Base-by-base conservation (phyloP, 1,139 yeast species). In the Debaryomyces coudertii region DNA sequence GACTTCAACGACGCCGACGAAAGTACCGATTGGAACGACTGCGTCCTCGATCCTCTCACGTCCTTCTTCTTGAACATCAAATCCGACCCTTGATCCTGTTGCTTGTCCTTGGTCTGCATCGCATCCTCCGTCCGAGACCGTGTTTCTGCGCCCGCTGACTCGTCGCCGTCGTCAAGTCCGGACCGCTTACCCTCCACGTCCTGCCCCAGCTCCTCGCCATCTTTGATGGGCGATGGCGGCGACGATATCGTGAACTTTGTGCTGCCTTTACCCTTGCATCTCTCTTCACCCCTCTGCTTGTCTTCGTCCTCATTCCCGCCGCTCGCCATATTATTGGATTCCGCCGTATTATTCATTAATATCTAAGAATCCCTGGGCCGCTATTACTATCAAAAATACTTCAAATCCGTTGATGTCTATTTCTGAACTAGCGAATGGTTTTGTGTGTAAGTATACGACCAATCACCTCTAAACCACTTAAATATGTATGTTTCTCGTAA, bases 21-120 rank as follows among this genome's bases (percentile, higher is more conserved):
- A 46, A 83, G 66, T n/a, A 82, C 86, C 42, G 83, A 78, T 57
- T 82, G 87, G 40, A 80, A 79, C n/a, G 83, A 78, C 55, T 80
- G 85, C 1, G 85, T 75, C 46, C 87, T 66, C 30, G 76, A 69
- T 47, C 78, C 73, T 15, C 75, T 74, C 15, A 79, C 71, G 36
- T 78, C 76, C 51, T 79, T 76, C 62, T 82, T 82, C 54, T 77
- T 79, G 65, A 82, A 82, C 23, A 71, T 65, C 31, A 38, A 27
- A 9, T 38, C 41, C 34, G 38, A n/a, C 16, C 31, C 29, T 18
- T 25, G 34, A 7, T n/a, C 29, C 18, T 7, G 11, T 16, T 28
- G 41, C 8, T 11, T 38, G 11, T 38, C 41, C 8, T 20, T n/a
- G 15, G 8, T 34, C 27, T 35, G 38, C 4, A 7, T 12, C 12